Conservation (phyloP, 2,329 filamentous ascomycete species). For the Calycina marina region DNA sequence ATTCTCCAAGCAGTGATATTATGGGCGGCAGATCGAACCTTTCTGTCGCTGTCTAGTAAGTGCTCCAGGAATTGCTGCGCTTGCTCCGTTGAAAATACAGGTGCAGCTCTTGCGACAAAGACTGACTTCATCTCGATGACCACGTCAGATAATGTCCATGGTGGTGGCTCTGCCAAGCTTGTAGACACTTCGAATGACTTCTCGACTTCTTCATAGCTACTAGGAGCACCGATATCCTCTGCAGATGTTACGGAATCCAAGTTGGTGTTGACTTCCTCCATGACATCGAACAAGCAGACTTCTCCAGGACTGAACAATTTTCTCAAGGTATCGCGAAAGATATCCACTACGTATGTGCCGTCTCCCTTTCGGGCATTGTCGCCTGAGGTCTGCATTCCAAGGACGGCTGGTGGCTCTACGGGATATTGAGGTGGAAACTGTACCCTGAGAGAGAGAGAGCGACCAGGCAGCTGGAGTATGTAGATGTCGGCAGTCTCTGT, state of each 20-base stretch:
- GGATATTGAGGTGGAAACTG: constrained; percentile 66
- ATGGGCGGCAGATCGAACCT: constrained; percentile 74
- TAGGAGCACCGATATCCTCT: background rate
- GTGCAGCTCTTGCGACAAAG: constrained; percentile 67
- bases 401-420: constrained; percentile 51
- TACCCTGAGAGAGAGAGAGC: constrained; percentile 41
- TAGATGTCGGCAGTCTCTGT: constrained; percentile 31
- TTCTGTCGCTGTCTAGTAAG: constrained; percentile 69
- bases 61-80: constrained; percentile 59
- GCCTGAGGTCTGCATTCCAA: constrained; percentile 69
- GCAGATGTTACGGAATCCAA: constrained; percentile 2
- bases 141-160: constrained; percentile 62
- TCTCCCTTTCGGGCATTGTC: constrained; percentile 52
- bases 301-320: constrained; percentile 57
- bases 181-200: too few relatives aligned
- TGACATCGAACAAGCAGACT: constrained; percentile 82
- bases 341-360: constrained; percentile 53
- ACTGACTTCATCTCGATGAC: constrained; percentile 74
- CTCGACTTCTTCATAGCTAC: background rate
- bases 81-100: constrained; percentile 53
- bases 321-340: constrained; percentile 52
- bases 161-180: constrained; percentile 19
- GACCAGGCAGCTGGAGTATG: constrained; percentile 50
- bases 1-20: constrained; percentile 96
- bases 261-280: constrained; percentile 50